Evolutionary conservation across 805 yeast genomes (phyloP).

Genomic region (Ogataea pilisensis): DNA sequence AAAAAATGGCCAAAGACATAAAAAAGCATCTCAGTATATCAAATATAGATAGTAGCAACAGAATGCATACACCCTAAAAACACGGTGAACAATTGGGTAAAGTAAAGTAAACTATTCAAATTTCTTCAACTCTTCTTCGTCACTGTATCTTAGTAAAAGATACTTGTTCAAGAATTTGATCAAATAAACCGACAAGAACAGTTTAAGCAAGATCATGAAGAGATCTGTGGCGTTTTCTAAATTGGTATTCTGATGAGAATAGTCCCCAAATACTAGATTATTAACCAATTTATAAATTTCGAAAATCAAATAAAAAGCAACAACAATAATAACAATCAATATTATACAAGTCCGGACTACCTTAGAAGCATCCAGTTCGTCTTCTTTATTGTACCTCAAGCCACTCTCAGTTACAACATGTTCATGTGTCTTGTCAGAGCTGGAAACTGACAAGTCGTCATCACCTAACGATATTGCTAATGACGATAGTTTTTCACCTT

Average conservation of each 20-base stretch:
- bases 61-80: too few relatives aligned
- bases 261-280: background rate
- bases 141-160: conserved; percentile 21
- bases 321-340: background rate
- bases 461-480: background rate
- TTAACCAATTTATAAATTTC: conserved; percentile 1
- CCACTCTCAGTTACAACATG: conserved; percentile 7
- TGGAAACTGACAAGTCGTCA: background rate
- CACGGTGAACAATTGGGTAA: too few relatives aligned
- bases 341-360: conserved; percentile 15
- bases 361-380: conserved; percentile 14
- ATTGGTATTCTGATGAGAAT: conserved; percentile 1
- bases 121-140: conserved; percentile 26
- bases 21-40: too few relatives aligned
- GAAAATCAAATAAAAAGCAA: conserved; percentile 1
- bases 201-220: conserved; percentile 14
- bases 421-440: background rate
- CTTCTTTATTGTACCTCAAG: conserved; percentile 17
- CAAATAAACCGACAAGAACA: conserved; percentile 12
- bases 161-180: conserved; percentile 19
- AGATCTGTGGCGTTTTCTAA: conserved; percentile 11
- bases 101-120: too few relatives aligned
- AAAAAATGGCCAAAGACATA: too few relatives aligned
- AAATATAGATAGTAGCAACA: too few relatives aligned
- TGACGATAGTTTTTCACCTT: background rate